Conservation (phyloP, 495 filamentous ascomycete genomes). For the Sabuloglossum arenarium region DNA sequence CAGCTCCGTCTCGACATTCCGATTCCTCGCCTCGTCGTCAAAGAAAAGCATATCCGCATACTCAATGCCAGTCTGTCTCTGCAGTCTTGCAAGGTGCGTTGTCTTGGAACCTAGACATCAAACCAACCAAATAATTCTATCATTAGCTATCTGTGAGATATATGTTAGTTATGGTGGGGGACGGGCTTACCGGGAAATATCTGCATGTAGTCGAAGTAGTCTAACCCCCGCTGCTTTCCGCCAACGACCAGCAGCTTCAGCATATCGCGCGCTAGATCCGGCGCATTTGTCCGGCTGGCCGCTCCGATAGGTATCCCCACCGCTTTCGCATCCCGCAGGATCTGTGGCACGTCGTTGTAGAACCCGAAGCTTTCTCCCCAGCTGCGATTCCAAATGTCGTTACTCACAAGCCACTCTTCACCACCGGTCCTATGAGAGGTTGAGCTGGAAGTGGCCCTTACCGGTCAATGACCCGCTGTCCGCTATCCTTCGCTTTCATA, state of each 20-base stretch:
- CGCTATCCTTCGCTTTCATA: conserved; percentile 34
- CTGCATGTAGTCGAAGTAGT: too few relatives aligned
- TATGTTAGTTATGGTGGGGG: not conserved
- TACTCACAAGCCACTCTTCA: too few relatives aligned
- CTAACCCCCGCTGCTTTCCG: too few relatives aligned
- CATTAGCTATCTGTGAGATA: too few relatives aligned
- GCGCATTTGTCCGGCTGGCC: conserved; percentile 65
- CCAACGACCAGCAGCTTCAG: conserved; percentile 54
- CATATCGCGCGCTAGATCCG: conserved; percentile 63
- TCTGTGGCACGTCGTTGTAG: conserved; percentile 53
- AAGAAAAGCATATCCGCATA: conserved; percentile 91
- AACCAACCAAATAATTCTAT: not conserved
- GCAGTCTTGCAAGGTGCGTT: conserved; percentile 55
- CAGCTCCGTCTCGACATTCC: conserved; percentile 51
- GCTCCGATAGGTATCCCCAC: conserved; percentile 44
- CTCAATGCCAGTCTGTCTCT: conserved; percentile 39
- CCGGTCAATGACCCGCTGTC: conserved; percentile 24
- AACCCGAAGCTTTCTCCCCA: conserved; percentile 64
- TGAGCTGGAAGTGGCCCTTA: conserved; percentile 10
- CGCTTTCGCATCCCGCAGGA: conserved; percentile 39
- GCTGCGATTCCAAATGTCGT: conserved; percentile 30
- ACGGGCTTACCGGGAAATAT: too few relatives aligned
- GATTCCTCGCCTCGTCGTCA: conserved; percentile 78
- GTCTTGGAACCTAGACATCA: conserved; percentile 32
- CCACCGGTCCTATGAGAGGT: not conserved